Conservation (phyloP, 805 yeast genomes). For the Cyberlindnera mrakii region DNA sequence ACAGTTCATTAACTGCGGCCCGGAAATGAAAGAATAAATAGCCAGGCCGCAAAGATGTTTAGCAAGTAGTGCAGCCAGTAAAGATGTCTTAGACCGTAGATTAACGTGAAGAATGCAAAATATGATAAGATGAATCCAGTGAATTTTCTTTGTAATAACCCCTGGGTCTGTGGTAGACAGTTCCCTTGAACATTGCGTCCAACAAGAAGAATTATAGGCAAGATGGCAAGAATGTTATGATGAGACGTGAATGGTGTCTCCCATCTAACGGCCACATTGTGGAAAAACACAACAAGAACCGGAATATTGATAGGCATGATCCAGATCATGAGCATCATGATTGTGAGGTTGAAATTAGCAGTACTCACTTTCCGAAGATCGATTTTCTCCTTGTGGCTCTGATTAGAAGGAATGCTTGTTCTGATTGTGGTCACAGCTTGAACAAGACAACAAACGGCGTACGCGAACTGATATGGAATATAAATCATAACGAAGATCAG, state of each 20-base stretch:
- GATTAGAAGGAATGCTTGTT: constrained; percentile 9
- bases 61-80: constrained; percentile 78
- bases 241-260: constrained; percentile 81
- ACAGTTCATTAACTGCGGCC: not conserved
- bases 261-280: constrained; percentile 73
- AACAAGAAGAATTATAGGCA: constrained; percentile 61
- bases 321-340: constrained; percentile 68
- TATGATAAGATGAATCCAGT: constrained; percentile 40
- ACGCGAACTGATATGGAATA: constrained; percentile 80
- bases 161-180: constrained; percentile 35
- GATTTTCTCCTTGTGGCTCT: constrained; percentile 12
- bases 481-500: constrained; percentile 48
- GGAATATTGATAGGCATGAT: constrained; percentile 76
- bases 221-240: constrained; percentile 72
- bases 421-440: constrained; percentile 51
- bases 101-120: constrained; percentile 51
- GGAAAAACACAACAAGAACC: constrained; percentile 72
- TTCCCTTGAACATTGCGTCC: constrained; percentile 47
- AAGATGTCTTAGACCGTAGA: constrained; percentile 78
- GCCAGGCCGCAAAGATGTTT: constrained; percentile 56
- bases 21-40: constrained; percentile 27
- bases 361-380: constrained; percentile 25
- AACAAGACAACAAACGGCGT: constrained; percentile 48
- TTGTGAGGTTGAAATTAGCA: constrained; percentile 55
- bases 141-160: constrained; percentile 23